Evolutionary conservation across 352 stramenopile species (phyloP).

Genomic region (Discostella stelligera): DNA sequence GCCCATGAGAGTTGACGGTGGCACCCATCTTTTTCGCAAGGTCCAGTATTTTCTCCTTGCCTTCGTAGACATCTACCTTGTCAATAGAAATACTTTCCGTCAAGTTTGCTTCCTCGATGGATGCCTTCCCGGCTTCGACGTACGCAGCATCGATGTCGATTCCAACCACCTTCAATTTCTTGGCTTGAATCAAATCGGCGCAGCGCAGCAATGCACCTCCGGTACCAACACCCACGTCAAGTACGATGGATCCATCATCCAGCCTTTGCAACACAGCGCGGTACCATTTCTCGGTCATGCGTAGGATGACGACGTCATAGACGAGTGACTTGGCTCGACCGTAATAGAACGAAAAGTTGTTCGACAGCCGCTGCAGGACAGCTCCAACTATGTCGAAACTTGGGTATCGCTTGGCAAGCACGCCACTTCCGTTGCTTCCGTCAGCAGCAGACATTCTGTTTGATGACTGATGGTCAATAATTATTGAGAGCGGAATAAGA

Average conservation of each 20-base stretch:
- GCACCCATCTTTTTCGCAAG: constrained; percentile 64
- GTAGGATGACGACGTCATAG: constrained; percentile 88
- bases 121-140: constrained; percentile 79
- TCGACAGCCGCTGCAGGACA: constrained; percentile 22
- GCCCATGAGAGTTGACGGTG: constrained; percentile 16
- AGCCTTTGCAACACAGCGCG: constrained; percentile 83
- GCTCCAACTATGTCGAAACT: constrained; percentile 14
- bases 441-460: constrained; percentile 1
- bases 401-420: constrained; percentile 8
- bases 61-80: constrained; percentile 40
- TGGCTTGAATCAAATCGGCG: constrained; percentile 74
- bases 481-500: not conserved
- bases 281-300: constrained; percentile 89
- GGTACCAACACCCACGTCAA: constrained; percentile 90
- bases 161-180: constrained; percentile 84
- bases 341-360: constrained; percentile 41
- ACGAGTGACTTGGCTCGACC: constrained; percentile 71
- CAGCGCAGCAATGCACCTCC: constrained; percentile 68
- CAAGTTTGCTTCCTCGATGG: constrained; percentile 68
- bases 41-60: constrained; percentile 32
- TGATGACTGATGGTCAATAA: not conserved
- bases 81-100: constrained; percentile 71
- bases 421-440: not conserved
- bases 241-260: constrained; percentile 68
- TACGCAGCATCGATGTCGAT: constrained; percentile 90